Base-by-base conservation (phyloP, 176 grass and related monocot species). In the Oryza meridionalis region DNA sequence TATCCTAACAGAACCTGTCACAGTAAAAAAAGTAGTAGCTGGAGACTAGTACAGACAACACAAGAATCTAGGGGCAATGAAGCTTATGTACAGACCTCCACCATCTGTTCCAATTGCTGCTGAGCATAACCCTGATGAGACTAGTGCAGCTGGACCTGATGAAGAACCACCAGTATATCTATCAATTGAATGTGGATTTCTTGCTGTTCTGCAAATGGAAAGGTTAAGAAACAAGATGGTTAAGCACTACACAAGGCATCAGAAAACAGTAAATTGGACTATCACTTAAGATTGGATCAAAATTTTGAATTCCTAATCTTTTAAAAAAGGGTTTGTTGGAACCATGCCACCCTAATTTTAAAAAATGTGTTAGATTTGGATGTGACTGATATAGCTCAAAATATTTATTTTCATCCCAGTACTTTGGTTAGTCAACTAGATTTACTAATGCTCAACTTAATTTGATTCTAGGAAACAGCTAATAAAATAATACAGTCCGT, bases 151-250 rank as follows among this genome's bases (percentile, higher is more conserved):
- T 63, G 96, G 96, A 70, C 96, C 96, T 74, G 96, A 99, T 32
- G 96, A 99, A 83, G 96, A 99, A 73, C 96, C 96, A 79, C 96
- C 96, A 19, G 96, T 96, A 85, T 99, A 99, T 81, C 96, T 94
- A 82, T 99, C 93, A 85, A 90, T 25, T 40, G 91, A 88, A 94
- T 99, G 93, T 82, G 96, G 96, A 80, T 99, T 99, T 90, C 96
- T 90, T 53, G 85, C 73, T 81, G 96, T 92, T 76, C 96, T 99
- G 91, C n/a, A 89, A 85, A 46, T 58, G 19, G 9, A 65, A 77
- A n/a, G 22, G 33, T 78, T 51, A 87, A 46, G 13, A 71, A 68
- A 65, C 31, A 59, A 65, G 38, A 82, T 82, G 15, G 69, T 61
- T 17, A 81, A 71, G 64, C 62, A 7, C 31, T 4, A 74, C 62